Percentiles rank a stretch among this genome's conserved stretches.
phyloP scores from a whole-genome alignment of 352 stramenopile genomes.

The Globisporangium ultimum region DNA sequence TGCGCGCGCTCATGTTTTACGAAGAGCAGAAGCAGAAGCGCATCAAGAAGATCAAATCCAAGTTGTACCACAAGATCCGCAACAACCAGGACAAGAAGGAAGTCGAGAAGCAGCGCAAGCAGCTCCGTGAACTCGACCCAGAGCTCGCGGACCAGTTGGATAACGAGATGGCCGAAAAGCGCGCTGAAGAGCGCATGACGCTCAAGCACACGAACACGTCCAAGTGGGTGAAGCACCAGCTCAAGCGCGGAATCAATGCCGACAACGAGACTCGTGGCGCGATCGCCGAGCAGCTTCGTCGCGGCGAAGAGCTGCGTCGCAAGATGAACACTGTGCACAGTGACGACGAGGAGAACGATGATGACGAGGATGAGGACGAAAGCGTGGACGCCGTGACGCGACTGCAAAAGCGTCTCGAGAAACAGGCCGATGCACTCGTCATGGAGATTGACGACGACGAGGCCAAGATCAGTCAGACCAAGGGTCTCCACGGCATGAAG shows the following conservation, averaged over 20 bases:
- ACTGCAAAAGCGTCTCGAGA: conserved; percentile 62
- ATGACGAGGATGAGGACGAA: conserved; percentile 34
- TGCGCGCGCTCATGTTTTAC: conserved; percentile 98
- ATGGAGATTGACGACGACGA: conserved; percentile 73
- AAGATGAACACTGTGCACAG: conserved; percentile 89
- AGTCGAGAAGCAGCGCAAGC: conserved; percentile 83
- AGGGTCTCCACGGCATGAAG: conserved; percentile 93
- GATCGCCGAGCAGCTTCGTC: conserved; percentile 87
- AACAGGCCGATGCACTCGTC: conserved; percentile 68
- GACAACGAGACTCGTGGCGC: conserved; percentile 90
- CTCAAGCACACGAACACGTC: conserved; percentile 98
- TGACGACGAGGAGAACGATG: conserved; percentile 55
- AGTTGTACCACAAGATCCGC: conserved; percentile 97
- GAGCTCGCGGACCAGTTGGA: conserved; percentile 72
- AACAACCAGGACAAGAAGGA: conserved; percentile 91
- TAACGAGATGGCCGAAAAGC: conserved; percentile 85
- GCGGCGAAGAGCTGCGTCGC: conserved; percentile 90
- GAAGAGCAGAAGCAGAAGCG: conserved; percentile 97
- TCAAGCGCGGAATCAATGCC: conserved; percentile 89
- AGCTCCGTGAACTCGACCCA: conserved; percentile 74
- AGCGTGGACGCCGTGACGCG: conserved; percentile 50
- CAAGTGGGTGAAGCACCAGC: conserved; percentile 95
- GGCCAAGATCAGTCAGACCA: conserved; percentile 42
- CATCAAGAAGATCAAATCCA: conserved; percentile 99
- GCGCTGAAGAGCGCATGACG: conserved; percentile 96